Conservation (phyloP, 768 basidiomycete species). For the Pleurotus giganteus region DNA sequence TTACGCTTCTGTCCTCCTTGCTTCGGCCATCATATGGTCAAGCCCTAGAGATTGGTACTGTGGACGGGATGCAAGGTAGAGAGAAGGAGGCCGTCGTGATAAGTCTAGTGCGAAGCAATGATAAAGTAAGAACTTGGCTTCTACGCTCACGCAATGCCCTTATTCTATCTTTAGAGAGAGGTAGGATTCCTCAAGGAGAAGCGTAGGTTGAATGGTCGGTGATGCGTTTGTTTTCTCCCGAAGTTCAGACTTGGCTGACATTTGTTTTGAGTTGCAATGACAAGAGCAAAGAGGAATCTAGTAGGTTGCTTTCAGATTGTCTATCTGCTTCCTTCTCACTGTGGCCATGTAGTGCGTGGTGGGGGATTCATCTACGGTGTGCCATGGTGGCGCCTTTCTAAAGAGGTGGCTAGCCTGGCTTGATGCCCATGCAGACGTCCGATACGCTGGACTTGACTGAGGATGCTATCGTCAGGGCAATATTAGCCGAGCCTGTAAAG, state of each 20-base stretch:
- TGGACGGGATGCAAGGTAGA: constrained; percentile 96
- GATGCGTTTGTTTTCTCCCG: background rate
- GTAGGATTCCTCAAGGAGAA: constrained; percentile 96
- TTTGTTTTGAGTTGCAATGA: constrained; percentile 73
- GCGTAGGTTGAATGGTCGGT: constrained; percentile 80
- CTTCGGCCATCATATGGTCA: constrained; percentile 69
- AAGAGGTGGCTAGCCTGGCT: constrained; percentile 92
- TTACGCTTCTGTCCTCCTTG: constrained; percentile 75
- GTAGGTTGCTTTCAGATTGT: constrained; percentile 42
- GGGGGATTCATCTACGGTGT: constrained; percentile 90
- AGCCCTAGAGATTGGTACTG: constrained; percentile 85
- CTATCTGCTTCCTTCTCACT: background rate
- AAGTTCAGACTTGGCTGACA: constrained; percentile 6
- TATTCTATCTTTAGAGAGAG: constrained; percentile 53
- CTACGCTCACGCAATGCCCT: background rate
- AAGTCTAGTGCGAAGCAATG: constrained; percentile 90
- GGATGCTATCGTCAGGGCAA: background rate
- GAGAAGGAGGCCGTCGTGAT: constrained; percentile 95
- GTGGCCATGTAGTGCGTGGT: constrained; percentile 67
- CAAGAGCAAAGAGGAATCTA: constrained; percentile 82
- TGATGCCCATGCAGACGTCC: constrained; percentile 86
- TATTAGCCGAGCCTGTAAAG: background rate
- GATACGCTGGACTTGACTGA: constrained; percentile 72
- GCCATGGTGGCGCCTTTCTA: constrained; percentile 79
- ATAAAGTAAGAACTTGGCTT: constrained; percentile 44